Evolutionary conservation across 768 basidiomycete species (phyloP).

Genomic region (Mycena floridula): DNA sequence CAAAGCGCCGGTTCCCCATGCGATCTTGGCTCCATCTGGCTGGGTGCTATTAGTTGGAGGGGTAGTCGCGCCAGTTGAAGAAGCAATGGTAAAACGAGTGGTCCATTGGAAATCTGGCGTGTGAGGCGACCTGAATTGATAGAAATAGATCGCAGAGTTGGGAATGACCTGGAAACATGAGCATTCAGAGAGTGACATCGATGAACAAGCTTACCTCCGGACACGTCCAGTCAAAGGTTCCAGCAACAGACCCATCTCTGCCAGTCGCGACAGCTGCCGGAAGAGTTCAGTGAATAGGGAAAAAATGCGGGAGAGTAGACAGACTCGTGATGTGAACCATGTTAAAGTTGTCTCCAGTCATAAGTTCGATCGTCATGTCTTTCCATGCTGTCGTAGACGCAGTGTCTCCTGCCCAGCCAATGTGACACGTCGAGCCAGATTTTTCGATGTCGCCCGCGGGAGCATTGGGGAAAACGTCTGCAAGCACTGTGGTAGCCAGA

Average conservation of each 20-base stretch:
- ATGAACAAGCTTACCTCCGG: conserved; percentile 43
- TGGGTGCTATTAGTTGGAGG: conserved; percentile 49
- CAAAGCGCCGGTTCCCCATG: conserved; percentile 65
- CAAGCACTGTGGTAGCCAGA: too few relatives aligned
- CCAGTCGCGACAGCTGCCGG: conserved; percentile 53
- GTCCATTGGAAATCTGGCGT: conserved; percentile 49
- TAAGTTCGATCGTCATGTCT: conserved; percentile 69
- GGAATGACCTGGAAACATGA: conserved; percentile 44
- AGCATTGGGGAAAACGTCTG: conserved; percentile 50
- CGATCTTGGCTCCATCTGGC: conserved; percentile 41
- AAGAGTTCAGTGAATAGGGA: background rate
- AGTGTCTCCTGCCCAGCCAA: conserved; percentile 55
- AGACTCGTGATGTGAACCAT: conserved; percentile 67
- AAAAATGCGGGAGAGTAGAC: conserved; percentile 16
- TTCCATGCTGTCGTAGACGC: conserved; percentile 54
- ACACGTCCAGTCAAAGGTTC: conserved; percentile 54
- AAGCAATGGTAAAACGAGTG: conserved; percentile 70
- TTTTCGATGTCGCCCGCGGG: conserved; percentile 60
- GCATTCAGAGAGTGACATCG: background rate
- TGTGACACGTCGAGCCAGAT: conserved; percentile 46
- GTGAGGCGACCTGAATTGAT: conserved; percentile 56
- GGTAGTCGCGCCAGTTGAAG: conserved; percentile 34
- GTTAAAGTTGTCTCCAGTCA: conserved; percentile 67
- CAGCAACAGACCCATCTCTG: conserved; percentile 54
- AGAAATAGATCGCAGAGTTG: conserved; percentile 72